These are phyloP conservation scores for Begonia peltatifolia DNA, from an alignment of 306 rosid species.

Conservation along the genomic window DNA sequence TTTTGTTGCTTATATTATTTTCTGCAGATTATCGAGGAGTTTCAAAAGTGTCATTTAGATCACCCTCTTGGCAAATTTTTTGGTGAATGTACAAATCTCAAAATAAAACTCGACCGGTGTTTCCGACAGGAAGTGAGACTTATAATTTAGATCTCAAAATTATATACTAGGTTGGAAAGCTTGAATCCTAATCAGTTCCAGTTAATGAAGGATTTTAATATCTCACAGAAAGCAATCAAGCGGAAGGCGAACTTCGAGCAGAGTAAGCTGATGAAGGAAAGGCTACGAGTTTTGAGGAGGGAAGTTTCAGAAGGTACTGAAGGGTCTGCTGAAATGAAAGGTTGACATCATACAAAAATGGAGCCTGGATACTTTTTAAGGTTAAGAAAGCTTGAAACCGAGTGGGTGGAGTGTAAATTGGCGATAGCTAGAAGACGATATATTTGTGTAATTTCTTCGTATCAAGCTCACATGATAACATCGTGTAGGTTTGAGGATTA, in stretches of 20 bases:
- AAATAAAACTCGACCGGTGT: slow-evolving; percentile 83
- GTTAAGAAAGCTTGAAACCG: too few relatives aligned
- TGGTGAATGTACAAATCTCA: slow-evolving; percentile 84
- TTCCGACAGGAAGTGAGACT: slow-evolving; percentile 73
- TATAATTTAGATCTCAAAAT: slow-evolving; percentile 1
- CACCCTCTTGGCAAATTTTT: slow-evolving; percentile 68
- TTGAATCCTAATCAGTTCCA: too few relatives aligned
- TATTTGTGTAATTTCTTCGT: too few relatives aligned
- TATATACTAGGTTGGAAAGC: too few relatives aligned
- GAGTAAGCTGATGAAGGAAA: slow-evolving; percentile 70
- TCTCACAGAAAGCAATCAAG: slow-evolving; percentile 77
- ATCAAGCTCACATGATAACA: too few relatives aligned
- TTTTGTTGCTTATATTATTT: neutral
- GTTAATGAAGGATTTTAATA: too few relatives aligned
- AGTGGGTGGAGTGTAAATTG: too few relatives aligned
- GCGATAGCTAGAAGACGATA: too few relatives aligned
- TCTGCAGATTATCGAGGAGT: slow-evolving; percentile 54
- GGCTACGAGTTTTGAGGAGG: slow-evolving; percentile 51
- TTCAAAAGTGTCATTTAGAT: slow-evolving; percentile 77
- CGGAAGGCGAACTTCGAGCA: slow-evolving; percentile 86
- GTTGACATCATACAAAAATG: too few relatives aligned
- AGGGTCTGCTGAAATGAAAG: neutral
- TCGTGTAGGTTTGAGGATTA: too few relatives aligned
- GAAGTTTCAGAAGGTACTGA: slow-evolving; percentile 38
- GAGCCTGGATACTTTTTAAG: too few relatives aligned